A percentile compares a stretch with the other conserved stretches of the same genome.
Evolutionary conservation across 805 yeast species (phyloP).

Genomic region (Saccharomycopsis sp.): DNA sequence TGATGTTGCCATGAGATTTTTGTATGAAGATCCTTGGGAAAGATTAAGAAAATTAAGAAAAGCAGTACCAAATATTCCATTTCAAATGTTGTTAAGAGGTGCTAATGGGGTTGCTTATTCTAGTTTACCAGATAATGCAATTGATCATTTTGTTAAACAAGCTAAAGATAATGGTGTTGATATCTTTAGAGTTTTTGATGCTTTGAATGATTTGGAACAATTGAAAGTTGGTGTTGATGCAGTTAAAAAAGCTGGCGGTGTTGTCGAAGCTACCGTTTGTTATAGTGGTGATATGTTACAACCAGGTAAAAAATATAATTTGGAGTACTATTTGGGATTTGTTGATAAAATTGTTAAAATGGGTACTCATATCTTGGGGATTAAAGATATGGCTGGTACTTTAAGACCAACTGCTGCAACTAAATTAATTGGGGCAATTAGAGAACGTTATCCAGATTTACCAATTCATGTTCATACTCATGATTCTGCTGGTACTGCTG

Average conservation of each 20-base stretch:
- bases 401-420: constrained; percentile 92
- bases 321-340: constrained; percentile 77
- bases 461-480: constrained; percentile 99
- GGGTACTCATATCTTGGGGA: constrained; percentile 97
- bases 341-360: constrained; percentile 78
- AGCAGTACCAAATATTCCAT: constrained; percentile 95
- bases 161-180: constrained; percentile 97
- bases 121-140: constrained; percentile 96
- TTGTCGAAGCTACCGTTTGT: constrained; percentile 96
- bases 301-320: constrained; percentile 92
- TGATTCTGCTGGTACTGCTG: constrained; percentile 99
- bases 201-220: constrained; percentile 94
- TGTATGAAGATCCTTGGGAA: constrained; percentile 98
- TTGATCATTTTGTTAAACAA: constrained; percentile 91
- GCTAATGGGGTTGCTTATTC: constrained; percentile 99
- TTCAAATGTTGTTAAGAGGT: constrained; percentile 98
- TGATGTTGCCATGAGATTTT: constrained; percentile 97
- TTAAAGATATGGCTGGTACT: constrained; percentile 99
- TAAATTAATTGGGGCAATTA: constrained; percentile 67
- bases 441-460: constrained; percentile 82
- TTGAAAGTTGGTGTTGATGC: constrained; percentile 97
- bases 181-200: constrained; percentile 96
- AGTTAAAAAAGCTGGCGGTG: constrained; percentile 97
- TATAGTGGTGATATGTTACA: constrained; percentile 98
- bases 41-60: constrained; percentile 82